These are phyloP conservation scores for Capronia americana DNA, from an alignment of 2,329 filamentous ascomycete species.

Conservation along the genomic window DNA sequence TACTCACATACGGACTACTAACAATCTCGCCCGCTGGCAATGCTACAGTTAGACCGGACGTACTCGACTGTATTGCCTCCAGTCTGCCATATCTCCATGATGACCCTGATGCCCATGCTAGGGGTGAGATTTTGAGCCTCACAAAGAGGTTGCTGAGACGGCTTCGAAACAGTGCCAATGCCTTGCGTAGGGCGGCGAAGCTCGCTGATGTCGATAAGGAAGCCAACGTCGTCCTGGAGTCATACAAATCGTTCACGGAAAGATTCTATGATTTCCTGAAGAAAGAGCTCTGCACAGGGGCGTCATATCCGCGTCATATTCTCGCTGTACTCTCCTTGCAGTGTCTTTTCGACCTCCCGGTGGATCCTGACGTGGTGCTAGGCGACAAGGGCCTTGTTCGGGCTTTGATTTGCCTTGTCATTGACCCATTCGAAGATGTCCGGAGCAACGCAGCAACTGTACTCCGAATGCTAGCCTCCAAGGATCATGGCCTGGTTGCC, in stretches of 20 bases:
- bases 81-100: constrained; percentile 76
- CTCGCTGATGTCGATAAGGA: neutral
- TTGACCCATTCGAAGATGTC: constrained; percentile 94
- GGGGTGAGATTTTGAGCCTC: constrained; percentile 78
- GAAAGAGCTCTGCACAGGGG: constrained; percentile 75
- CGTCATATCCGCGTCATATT: constrained; percentile 89
- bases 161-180: constrained; percentile 19
- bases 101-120: constrained; percentile 84
- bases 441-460: constrained; percentile 61
- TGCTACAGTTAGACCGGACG: constrained; percentile 69
- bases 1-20: constrained; percentile 81
- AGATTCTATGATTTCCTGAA: constrained; percentile 42
- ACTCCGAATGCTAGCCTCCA: constrained; percentile 42
- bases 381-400: constrained; percentile 50
- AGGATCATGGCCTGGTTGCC: constrained; percentile 10
- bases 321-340: constrained; percentile 75
- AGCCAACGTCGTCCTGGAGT: constrained; percentile 5
- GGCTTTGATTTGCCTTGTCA: constrained; percentile 75
- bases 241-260: constrained; percentile 28
- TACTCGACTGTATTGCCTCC: constrained; percentile 67
- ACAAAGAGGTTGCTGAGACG: constrained; percentile 67
- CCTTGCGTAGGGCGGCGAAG: constrained; percentile 14
- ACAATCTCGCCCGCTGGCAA: constrained; percentile 77
- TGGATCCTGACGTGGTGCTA: constrained; percentile 31
- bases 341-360: constrained; percentile 53